These are phyloP conservation scores for Cystobasidium tubakii DNA, from an alignment of 768 basidiomycete species.

Conservation along the genomic window DNA sequence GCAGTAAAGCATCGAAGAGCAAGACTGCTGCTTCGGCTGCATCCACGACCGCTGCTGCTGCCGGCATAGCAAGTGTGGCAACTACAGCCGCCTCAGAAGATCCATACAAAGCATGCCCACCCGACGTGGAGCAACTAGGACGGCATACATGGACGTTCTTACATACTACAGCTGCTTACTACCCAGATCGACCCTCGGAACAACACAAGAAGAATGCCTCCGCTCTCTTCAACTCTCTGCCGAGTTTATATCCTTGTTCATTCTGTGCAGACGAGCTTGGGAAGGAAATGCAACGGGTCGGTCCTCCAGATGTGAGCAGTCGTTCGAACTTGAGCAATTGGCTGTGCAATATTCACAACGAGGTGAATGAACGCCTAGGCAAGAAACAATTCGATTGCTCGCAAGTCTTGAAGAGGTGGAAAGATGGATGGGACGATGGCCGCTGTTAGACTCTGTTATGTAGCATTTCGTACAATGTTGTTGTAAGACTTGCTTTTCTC, in stretches of 20 bases:
- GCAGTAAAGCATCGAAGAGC: constrained; percentile 49
- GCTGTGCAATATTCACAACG: constrained; percentile 89
- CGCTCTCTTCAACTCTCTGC: constrained; percentile 67
- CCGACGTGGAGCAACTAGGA: constrained; percentile 82
- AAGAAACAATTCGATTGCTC: constrained; percentile 76
- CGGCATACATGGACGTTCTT: constrained; percentile 95
- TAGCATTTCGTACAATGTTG: neutral
- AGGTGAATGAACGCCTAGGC: constrained; percentile 78
- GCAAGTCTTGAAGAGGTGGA: constrained; percentile 83
- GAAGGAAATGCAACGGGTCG: constrained; percentile 59
- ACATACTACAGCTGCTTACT: constrained; percentile 91
- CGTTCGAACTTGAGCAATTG: constrained; percentile 66
- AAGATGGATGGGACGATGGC: constrained; percentile 78
- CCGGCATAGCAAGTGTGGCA: constrained; percentile 33
- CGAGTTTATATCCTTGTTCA: constrained; percentile 78
- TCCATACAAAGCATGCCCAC: constrained; percentile 62
- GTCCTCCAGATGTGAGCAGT: constrained; percentile 63
- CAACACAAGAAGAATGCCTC: constrained; percentile 78
- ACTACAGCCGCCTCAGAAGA: constrained; percentile 42
- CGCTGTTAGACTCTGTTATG: constrained; percentile 59
- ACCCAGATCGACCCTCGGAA: constrained; percentile 71
- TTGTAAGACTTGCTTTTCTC: constrained; percentile 1
- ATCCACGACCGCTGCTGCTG: constrained; percentile 42
- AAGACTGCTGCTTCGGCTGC: constrained; percentile 45
- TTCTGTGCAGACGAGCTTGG: constrained; percentile 80